These are phyloP conservation scores for Trichoderma breve DNA, from an alignment of 2,329 filamentous ascomycete species.

Conservation along the genomic window DNA sequence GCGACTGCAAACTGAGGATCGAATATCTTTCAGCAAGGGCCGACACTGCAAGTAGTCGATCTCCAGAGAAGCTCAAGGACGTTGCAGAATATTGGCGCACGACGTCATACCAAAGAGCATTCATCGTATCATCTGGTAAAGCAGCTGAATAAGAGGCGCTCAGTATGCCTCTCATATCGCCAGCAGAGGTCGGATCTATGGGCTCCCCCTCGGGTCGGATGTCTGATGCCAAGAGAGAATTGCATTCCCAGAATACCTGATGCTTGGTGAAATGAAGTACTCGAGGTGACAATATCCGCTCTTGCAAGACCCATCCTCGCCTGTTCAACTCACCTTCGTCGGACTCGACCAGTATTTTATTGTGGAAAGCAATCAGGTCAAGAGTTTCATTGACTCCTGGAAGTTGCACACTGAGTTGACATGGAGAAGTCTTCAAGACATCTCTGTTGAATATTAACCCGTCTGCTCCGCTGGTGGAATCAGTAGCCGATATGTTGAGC, in stretches of 20 bases:
- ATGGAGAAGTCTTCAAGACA: conserved; percentile 16
- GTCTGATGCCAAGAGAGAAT: neutral
- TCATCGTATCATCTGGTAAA: neutral
- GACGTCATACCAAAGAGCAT: neutral
- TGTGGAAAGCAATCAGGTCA: neutral
- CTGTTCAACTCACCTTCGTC: conserved; percentile 8
- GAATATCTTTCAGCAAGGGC: neutral
- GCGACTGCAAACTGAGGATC: neutral
- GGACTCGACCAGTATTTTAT: neutral
- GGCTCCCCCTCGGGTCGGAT: neutral
- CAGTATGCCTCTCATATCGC: neutral
- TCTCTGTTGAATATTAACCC: conserved; percentile 19
- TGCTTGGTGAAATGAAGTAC: neutral
- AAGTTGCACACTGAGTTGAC: neutral
- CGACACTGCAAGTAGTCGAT: neutral
- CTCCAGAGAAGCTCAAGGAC: neutral
- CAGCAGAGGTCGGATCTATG: neutral
- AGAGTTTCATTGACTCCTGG: neutral
- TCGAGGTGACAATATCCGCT: conserved; percentile 8
- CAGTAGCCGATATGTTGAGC: conserved; percentile 23
- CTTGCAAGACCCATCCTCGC: conserved; percentile 16
- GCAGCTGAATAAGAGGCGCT: neutral
- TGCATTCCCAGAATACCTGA: neutral
- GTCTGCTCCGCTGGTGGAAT: conserved; percentile 17
- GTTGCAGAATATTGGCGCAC: neutral